Conservation (phyloP, 1,284 basidiomycete species). For the Boletus albobrunnescens region DNA sequence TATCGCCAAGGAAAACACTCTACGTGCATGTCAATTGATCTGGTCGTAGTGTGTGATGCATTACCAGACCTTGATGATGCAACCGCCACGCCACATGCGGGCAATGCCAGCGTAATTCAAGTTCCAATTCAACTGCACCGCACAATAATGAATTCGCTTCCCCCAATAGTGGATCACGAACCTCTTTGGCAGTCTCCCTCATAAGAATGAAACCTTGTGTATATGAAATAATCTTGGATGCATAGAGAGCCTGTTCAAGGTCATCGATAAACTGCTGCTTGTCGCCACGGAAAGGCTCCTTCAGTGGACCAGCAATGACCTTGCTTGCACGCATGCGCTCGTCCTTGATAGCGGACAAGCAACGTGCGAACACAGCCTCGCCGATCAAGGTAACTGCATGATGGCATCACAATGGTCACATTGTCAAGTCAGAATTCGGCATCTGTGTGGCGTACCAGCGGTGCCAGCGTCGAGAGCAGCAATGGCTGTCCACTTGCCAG, state of each 20-base stretch:
- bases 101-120: constrained; percentile 97
- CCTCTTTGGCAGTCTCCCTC: constrained; percentile 97
- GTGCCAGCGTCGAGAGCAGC: constrained; percentile 95
- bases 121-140: constrained; percentile 64
- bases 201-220: constrained; percentile 99
- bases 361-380: constrained; percentile 98
- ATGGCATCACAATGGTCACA: constrained; percentile 11
- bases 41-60: not conserved
- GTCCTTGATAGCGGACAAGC: constrained; percentile 96
- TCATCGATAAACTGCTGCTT: constrained; percentile 99
- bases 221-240: constrained; percentile 99
- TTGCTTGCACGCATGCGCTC: constrained; percentile 95
- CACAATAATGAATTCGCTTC: constrained; percentile 4
- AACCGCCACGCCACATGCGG: constrained; percentile 99
- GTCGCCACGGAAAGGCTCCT: constrained; percentile 93
- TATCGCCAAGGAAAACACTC: constrained; percentile 93
- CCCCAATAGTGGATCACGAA: constrained; percentile 33
- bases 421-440: constrained; percentile 8
- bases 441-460: constrained; percentile 51
- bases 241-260: constrained; percentile 98
- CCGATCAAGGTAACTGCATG: constrained; percentile 90
- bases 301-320: constrained; percentile 83
- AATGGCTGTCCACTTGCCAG: constrained; percentile 99
- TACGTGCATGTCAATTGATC: constrained; percentile 6
- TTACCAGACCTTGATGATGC: constrained; percentile 84